Conservation (phyloP, 495 filamentous ascomycete species). For the Tuber melanosporum region DNA sequence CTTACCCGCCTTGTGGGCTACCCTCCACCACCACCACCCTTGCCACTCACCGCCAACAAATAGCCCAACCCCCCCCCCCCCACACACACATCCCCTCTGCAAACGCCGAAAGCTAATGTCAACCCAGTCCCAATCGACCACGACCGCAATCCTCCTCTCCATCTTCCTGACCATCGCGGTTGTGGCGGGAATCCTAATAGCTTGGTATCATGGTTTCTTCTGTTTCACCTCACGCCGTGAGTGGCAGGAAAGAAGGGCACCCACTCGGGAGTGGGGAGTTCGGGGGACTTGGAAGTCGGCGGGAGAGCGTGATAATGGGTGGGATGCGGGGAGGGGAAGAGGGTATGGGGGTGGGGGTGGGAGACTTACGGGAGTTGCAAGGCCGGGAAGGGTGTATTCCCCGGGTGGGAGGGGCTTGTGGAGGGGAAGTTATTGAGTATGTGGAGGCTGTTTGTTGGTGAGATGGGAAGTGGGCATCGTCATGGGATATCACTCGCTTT, state of each 20-base stretch:
- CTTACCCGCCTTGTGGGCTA: background rate
- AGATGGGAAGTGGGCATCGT: background rate
- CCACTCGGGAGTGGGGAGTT: background rate
- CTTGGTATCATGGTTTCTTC: background rate
- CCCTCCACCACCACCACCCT: background rate
- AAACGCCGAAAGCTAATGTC: background rate
- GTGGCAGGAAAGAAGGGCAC: background rate
- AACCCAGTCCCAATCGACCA: background rate
- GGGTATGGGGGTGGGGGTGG: background rate
- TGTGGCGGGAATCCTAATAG: background rate
- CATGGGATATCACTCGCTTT: background rate
- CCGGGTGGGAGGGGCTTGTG: background rate
- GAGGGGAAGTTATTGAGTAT: background rate
- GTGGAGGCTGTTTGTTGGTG: background rate
- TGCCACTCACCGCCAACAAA: background rate
- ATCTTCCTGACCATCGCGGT: background rate
- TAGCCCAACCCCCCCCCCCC: background rate
- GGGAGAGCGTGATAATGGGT: background rate
- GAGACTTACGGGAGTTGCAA: background rate
- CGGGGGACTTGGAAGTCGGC: background rate
- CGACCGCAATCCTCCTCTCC: conserved; percentile 6
- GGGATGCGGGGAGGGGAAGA: background rate
- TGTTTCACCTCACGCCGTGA: background rate
- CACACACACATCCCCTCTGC: background rate
- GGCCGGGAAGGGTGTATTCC: background rate